phyloP scores from a whole-genome alignment of 169 alveolate genomes.

The Theileria orientalis region DNA sequence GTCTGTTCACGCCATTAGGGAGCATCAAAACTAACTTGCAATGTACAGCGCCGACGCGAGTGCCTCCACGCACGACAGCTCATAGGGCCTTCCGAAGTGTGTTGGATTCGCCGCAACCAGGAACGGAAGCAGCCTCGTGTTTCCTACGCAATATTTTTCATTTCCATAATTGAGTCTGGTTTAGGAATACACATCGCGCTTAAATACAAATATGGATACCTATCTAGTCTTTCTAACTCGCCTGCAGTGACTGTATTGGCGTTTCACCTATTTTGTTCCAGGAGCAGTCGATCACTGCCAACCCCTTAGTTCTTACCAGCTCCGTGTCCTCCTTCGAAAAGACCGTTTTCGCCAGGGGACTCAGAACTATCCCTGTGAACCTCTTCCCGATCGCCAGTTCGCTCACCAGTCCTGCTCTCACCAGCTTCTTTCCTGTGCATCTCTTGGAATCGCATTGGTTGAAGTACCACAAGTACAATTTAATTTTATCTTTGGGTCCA shows the following conservation, averaged over 20 bases:
- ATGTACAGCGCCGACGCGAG: conserved; percentile 89
- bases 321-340: conserved; percentile 84
- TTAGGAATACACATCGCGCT: not conserved
- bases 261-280: conserved; percentile 88
- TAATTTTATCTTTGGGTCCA: conserved; percentile 29
- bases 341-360: conserved; percentile 84
- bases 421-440: conserved; percentile 91
- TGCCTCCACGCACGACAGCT: conserved; percentile 94
- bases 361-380: conserved; percentile 86
- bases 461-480: conserved; percentile 89
- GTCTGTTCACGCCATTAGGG: not conserved
- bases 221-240: conserved; percentile 6
- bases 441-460: conserved; percentile 92
- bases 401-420: conserved; percentile 73
- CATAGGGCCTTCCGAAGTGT: conserved; percentile 91
- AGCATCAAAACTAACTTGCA: conserved; percentile 67
- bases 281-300: conserved; percentile 94
- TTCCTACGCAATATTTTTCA: no score
- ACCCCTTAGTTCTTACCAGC: conserved; percentile 80
- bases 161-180: not conserved
- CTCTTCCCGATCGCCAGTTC: conserved; percentile 69
- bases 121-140: conserved; percentile 81
- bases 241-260: conserved; percentile 66
- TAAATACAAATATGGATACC: not conserved
- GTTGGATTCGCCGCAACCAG: conserved; percentile 93